phyloP scores from a whole-genome alignment of 352 stramenopile species.

The Phytophthora fragariaefolia region DNA sequence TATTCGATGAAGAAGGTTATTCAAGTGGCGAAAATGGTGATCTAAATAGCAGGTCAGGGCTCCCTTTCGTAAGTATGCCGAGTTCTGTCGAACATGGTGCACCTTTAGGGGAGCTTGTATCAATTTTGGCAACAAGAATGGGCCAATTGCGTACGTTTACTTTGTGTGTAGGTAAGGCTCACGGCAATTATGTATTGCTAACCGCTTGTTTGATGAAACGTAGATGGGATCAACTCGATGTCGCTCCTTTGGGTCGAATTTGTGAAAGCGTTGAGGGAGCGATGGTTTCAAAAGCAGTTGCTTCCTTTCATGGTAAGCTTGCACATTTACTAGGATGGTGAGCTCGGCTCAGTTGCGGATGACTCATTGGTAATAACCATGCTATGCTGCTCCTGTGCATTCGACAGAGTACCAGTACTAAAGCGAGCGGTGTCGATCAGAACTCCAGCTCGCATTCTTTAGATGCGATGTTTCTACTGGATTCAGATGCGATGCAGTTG shows the following conservation, averaged over 20 bases:
- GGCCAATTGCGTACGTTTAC: conserved; percentile 59
- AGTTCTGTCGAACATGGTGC: conserved; percentile 52
- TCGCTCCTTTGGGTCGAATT: conserved; percentile 86
- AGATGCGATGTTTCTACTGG: conserved; percentile 60
- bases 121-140: conserved; percentile 74
- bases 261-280: conserved; percentile 74
- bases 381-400: neutral
- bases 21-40: conserved; percentile 18
- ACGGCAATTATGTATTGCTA: too few species aligned
- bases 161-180: too few species aligned
- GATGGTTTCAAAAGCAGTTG: conserved; percentile 69
- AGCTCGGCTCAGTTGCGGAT: neutral
- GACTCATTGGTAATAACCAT: neutral
- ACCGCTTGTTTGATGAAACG: conserved; percentile 11
- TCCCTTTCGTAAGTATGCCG: conserved; percentile 15
- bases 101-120: conserved; percentile 73
- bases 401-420: conserved; percentile 42
- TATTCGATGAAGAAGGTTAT: conserved; percentile 56
- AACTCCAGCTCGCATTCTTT: conserved; percentile 49
- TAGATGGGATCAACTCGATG: conserved; percentile 80
- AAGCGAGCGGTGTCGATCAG: conserved; percentile 31
- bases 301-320: conserved; percentile 74
- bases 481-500: conserved; percentile 53
- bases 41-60: conserved; percentile 1
- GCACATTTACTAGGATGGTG: neutral